Evolutionary conservation across 2,329 filamentous ascomycete species (phyloP), one percentile per base, ranked within the genome.

Genomic region (Xylariaceae sp.): DNA sequence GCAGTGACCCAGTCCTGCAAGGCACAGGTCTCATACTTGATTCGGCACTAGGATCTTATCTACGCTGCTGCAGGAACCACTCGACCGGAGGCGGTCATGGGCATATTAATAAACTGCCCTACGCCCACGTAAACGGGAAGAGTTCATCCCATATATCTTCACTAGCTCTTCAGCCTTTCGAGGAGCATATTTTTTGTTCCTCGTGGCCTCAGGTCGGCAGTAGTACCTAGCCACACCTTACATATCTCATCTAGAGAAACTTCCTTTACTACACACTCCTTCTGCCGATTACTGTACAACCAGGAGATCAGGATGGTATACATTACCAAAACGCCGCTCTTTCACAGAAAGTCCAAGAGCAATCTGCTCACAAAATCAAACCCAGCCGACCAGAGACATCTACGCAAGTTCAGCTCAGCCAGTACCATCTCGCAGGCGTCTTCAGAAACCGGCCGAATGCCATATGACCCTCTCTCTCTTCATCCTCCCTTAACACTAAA

Each of bases 401-500:
- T 50, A 31, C 62, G 62, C 17, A 65, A 63, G 56, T 63, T 57
- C 58, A 67, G 65, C 46, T 61, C 57, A 5, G 61, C 62, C n/a
- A 68, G 65, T 56, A 64, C 55, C 13, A 47, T 52, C 47, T 66
- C 65, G 13, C 57, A 60, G 10, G 38, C 54, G 42, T 66, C 65
- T 2, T 62, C 65, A 7, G 60, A 58, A 11, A 47, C 47, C 14
- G 58, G 58, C 16, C 59, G 56, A 36, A 51, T 58, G 36, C 57
- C 45, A 13, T 65, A 60, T 52, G 61, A 67, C 45, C 66, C 66
- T 38, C 61, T 69, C 9, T 66, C 66, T 5, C 43, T 66, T 36
- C 66, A 69, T 45, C 66, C 66, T 9, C 66, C 66, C 18, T 48
- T 69, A 12, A 55, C 53, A 28, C 53, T 69, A 34, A 69, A 69